Evolutionary conservation across 352 stramenopile species (phyloP), one percentile per base, ranked within the genome.

Genomic region (Phytophthora idaei): DNA sequence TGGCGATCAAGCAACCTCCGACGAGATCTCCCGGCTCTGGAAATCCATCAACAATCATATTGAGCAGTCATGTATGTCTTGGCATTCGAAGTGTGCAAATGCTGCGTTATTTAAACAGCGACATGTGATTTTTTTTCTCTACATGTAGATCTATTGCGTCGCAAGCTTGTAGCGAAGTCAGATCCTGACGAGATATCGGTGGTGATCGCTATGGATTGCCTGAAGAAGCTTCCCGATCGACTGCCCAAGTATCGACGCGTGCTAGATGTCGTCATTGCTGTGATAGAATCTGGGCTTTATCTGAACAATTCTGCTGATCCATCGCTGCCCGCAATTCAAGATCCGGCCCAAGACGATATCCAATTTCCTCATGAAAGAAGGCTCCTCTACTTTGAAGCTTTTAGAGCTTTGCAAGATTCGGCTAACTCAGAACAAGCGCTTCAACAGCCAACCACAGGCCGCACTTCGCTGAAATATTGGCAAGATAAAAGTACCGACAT

Each of bases 131-230:
- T 21, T 0, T 21, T 21, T 21, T 42, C 3, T 42, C 12, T n/a
- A 42, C 34, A 21, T 12, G 5, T 42, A 42, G 36, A 42, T 73
- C 61, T 92, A 0, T 68, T 94, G 3, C 78, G 79, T 14, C 71
- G 77, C 29, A 83, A 81, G 28, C 72, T 91, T 2, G 69, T 90
- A 10, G 25, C 71, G 7, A 73, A 58, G 4, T 49, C 67, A 12
- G 67, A 90, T 34, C 81, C 83, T 0, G 71, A 94, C 47, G 29
- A 68, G 5, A 2, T 89, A 2, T 90, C 85, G 0, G 67, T 87
- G n/a, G 55, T 73, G 2, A 89, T 94, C 42, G 85, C 85, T 3
- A 69, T 94, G 53, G 83, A 94, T 47, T 94, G 85, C 56, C 59
- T 94, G 15, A 81, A 79, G 44, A 85, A 90, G 17, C 67, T 94